Evolutionary conservation across 2,329 filamentous ascomycete species (phyloP).

Genomic region (Penicillium sp.): DNA sequence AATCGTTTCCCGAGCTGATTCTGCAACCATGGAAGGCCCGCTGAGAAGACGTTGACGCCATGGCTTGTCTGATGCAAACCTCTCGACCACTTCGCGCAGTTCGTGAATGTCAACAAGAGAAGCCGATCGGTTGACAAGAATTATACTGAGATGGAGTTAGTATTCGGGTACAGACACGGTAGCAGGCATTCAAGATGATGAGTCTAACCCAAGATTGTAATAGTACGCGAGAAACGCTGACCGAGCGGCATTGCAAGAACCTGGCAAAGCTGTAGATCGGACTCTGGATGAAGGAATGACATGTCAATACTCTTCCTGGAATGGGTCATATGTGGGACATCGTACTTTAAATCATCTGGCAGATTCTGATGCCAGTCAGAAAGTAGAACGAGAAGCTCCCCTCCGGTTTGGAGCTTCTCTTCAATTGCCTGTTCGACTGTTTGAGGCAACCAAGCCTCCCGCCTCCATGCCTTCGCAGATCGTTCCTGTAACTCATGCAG

Average conservation of each 20-base stretch:
- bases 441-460: constrained; percentile 12
- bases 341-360: constrained; percentile 3
- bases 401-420: constrained; percentile 12
- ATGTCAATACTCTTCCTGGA: background rate
- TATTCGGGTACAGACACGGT: background rate
- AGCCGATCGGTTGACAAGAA: constrained; percentile 6
- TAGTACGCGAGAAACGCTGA: constrained; percentile 6
- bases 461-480: constrained; percentile 10
- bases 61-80: constrained; percentile 3
- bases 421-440: constrained; percentile 14
- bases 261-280: background rate
- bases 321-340: too few species aligned
- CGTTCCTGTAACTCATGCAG: constrained; percentile 15
- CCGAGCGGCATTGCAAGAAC: background rate
- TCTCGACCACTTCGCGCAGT: constrained; percentile 7
- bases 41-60: constrained; percentile 6
- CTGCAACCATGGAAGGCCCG: constrained; percentile 4
- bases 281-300: background rate
- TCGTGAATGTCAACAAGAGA: constrained; percentile 7
- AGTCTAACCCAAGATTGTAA: constrained; percentile 4
- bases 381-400: constrained; percentile 5
- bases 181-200: background rate
- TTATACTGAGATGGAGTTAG: background rate
- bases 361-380: constrained; percentile 7
- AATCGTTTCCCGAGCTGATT: constrained; percentile 12